These are phyloP conservation scores for Hirschfeldia incana DNA, from an alignment of 345 rosid genomes.

Conservation along the genomic window DNA sequence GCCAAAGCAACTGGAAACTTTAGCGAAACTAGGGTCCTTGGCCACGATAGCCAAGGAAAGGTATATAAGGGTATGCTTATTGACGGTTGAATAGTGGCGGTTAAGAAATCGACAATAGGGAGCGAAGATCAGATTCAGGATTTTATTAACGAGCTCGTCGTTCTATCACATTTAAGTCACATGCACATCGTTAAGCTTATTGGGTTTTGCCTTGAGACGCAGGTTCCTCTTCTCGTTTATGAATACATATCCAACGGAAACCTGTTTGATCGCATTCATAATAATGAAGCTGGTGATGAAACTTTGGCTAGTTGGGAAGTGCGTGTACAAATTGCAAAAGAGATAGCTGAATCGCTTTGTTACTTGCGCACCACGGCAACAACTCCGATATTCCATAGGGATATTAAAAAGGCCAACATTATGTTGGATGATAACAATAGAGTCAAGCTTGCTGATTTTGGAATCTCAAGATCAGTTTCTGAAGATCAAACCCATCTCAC, in stretches of 20 bases:
- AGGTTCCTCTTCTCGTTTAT: not conserved
- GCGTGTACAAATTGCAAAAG: not conserved
- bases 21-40: not conserved
- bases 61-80: not conserved
- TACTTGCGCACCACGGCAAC: not conserved
- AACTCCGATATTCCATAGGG: not conserved
- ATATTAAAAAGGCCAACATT: not conserved
- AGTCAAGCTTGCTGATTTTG: not conserved
- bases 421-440: not conserved
- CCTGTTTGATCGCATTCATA: not conserved
- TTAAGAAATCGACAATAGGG: too few species aligned
- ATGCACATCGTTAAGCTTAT: not conserved
- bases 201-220: not conserved
- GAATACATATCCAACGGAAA: not conserved
- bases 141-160: not conserved
- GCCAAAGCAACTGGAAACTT: not conserved
- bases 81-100: not conserved
- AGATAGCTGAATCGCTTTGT: not conserved
- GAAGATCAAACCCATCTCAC: not conserved
- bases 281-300: not conserved
- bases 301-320: not conserved
- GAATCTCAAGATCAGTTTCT: not conserved
- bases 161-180: not conserved
- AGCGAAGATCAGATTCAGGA: not conserved
- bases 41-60: not conserved